phyloP scores from a whole-genome alignment of 331 rosid species.

The Quercus phellos region DNA sequence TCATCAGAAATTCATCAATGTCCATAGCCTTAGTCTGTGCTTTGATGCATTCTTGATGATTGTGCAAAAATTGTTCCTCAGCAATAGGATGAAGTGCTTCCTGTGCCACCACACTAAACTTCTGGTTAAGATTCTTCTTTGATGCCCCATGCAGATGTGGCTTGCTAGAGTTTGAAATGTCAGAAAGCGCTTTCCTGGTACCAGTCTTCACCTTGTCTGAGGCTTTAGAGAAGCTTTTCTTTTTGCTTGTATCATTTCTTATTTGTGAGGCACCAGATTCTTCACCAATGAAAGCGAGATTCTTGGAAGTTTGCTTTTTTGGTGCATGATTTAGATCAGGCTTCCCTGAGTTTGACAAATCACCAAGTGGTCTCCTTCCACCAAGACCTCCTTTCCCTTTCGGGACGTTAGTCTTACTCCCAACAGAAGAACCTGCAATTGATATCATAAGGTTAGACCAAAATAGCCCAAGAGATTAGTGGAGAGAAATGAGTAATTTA shows the following conservation, averaged over 20 bases:
- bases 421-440: constrained; percentile 41
- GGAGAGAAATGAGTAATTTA: background rate
- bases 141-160: constrained; percentile 19
- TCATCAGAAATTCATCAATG: constrained; percentile 30
- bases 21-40: constrained; percentile 27
- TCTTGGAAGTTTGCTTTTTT: constrained; percentile 29
- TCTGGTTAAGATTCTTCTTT: constrained; percentile 26
- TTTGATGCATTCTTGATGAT: constrained; percentile 52
- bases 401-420: constrained; percentile 28
- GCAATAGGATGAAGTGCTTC: constrained; percentile 34
- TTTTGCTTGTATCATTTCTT: constrained; percentile 17
- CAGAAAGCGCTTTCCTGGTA: constrained; percentile 55
- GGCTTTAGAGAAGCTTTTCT: constrained; percentile 25
- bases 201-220: constrained; percentile 36
- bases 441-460: background rate
- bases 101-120: constrained; percentile 22
- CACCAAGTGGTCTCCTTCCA: constrained; percentile 75
- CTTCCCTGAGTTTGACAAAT: constrained; percentile 58
- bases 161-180: constrained; percentile 58
- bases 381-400: constrained; percentile 43
- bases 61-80: constrained; percentile 46
- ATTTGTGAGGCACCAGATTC: constrained; percentile 18
- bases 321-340: constrained; percentile 25
- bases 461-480: background rate
- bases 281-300: constrained; percentile 11